A percentile compares a stretch with the other conserved stretches of the same genome.
Evolutionary conservation across 768 basidiomycete species (phyloP).

Genomic region (Porpolomopsis calyptriformis): DNA sequence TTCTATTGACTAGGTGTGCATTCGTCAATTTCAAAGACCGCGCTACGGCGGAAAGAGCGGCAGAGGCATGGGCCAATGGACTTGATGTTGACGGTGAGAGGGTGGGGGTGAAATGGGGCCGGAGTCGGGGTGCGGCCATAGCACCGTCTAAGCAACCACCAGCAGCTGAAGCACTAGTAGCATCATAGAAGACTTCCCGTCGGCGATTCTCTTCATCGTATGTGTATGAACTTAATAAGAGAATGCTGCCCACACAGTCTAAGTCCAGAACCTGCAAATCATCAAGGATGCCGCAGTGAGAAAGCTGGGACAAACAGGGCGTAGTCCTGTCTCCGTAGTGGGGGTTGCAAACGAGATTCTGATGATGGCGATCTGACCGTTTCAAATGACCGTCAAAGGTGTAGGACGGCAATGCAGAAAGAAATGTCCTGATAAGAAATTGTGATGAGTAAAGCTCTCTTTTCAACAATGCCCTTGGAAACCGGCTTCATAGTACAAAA

Average conservation of each 20-base stretch:
- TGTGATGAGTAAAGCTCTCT: too few relatives aligned
- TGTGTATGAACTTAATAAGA: neutral
- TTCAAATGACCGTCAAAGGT: too few relatives aligned
- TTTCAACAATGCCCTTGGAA: too few relatives aligned
- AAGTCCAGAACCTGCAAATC: neutral
- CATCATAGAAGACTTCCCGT: conserved; percentile 5
- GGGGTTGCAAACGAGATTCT: too few relatives aligned
- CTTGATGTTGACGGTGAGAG: conserved; percentile 74
- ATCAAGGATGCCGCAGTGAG: too few relatives aligned
- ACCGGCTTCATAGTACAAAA: too few relatives aligned
- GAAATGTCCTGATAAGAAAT: too few relatives aligned
- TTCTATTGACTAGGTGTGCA: conserved; percentile 53
- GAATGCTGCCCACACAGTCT: neutral
- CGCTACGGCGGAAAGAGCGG: conserved; percentile 73
- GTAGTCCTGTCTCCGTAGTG: too few relatives aligned
- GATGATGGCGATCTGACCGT: too few relatives aligned
- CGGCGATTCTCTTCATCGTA: neutral
- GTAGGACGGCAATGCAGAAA: too few relatives aligned
- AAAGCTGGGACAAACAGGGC: too few relatives aligned
- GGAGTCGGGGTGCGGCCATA: conserved; percentile 39
- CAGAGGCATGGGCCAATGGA: conserved; percentile 83
- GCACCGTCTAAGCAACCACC: conserved; percentile 23
- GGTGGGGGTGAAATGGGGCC: conserved; percentile 79
- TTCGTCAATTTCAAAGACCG: conserved; percentile 91
- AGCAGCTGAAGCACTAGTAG: conserved; percentile 12